Conservation (phyloP, 2,329 filamentous ascomycete species). For the Endoconidiophora laricicola region DNA sequence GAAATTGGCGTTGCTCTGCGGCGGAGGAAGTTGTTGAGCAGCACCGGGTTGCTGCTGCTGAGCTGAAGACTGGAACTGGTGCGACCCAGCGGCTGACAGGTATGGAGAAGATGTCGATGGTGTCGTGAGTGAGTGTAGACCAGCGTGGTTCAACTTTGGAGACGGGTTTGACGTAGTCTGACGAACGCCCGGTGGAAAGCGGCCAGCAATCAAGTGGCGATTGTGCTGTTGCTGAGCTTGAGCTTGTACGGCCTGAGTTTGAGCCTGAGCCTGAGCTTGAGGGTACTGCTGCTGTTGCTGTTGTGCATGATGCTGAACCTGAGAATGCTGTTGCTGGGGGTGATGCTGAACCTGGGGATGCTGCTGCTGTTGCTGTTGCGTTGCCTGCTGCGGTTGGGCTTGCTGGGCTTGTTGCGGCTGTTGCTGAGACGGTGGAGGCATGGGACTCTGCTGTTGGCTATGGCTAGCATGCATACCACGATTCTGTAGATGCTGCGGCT, state of each 20-base stretch:
- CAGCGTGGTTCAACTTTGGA: constrained; percentile 7
- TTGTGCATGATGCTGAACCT: constrained; percentile 13
- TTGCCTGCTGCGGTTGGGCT: constrained; percentile 2
- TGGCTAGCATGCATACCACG: constrained; percentile 5
- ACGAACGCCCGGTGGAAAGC: neutral
- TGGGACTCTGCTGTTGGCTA: constrained; percentile 10
- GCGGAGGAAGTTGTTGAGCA: constrained; percentile 1
- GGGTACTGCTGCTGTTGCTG: constrained; percentile 10
- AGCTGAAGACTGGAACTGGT: constrained; percentile 2
- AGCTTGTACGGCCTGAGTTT: constrained; percentile 1
- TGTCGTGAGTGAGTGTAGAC: neutral
- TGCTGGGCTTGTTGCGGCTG: constrained; percentile 14
- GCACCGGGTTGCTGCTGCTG: constrained; percentile 3
- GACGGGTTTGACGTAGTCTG: constrained; percentile 4
- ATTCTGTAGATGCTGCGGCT: constrained; percentile 3
- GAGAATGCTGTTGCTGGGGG: constrained; percentile 5
- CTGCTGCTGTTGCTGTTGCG: constrained; percentile 12
- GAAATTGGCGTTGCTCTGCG: neutral
- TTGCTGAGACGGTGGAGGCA: constrained; percentile 1
- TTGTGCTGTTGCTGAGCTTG: constrained; percentile 13
- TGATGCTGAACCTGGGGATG: neutral
- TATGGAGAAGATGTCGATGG: constrained; percentile 6
- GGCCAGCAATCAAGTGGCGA: constrained; percentile 11
- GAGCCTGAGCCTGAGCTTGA: constrained; percentile 10
- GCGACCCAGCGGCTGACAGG: constrained; percentile 2